Conservation (phyloP, 768 basidiomycete genomes). For the Fibroporia radiculosa region DNA sequence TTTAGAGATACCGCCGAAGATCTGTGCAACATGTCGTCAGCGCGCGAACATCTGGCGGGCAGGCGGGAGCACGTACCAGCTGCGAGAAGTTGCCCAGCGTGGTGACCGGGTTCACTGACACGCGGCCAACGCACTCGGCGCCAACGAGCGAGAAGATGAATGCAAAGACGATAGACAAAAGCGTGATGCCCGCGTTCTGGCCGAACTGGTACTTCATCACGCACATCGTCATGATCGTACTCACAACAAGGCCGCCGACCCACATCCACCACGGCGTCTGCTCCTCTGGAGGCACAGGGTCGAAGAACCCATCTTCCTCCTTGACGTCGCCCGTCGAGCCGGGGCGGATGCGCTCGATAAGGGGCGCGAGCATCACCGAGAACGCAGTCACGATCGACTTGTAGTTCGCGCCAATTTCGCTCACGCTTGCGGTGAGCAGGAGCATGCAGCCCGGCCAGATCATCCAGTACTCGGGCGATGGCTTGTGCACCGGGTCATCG, state of each 20-base stretch:
- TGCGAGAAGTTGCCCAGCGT: constrained; percentile 16
- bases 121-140: constrained; percentile 15
- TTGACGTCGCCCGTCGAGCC: not conserved
- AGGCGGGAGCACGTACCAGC: constrained; percentile 4
- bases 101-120: constrained; percentile 18
- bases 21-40: not conserved
- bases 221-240: constrained; percentile 13
- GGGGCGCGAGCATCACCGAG: constrained; percentile 2
- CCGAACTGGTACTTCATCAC: constrained; percentile 17
- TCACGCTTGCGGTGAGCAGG: constrained; percentile 13
- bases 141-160: constrained; percentile 18
- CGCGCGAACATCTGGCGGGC: not conserved
- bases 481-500: constrained; percentile 13
- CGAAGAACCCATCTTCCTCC: constrained; percentile 10
- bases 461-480: constrained; percentile 19
- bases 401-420: constrained; percentile 14
- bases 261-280: constrained; percentile 16
- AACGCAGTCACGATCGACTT: constrained; percentile 8
- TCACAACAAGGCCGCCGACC: constrained; percentile 11
- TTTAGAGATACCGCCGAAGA: constrained; percentile 17
- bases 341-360: not conserved
- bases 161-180: constrained; percentile 16
- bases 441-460: constrained; percentile 18
- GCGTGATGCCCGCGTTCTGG: constrained; percentile 17
- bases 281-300: constrained; percentile 14